phyloP scores from a whole-genome alignment of 768 basidiomycete genomes.

The Paxillus rubicundulus region DNA sequence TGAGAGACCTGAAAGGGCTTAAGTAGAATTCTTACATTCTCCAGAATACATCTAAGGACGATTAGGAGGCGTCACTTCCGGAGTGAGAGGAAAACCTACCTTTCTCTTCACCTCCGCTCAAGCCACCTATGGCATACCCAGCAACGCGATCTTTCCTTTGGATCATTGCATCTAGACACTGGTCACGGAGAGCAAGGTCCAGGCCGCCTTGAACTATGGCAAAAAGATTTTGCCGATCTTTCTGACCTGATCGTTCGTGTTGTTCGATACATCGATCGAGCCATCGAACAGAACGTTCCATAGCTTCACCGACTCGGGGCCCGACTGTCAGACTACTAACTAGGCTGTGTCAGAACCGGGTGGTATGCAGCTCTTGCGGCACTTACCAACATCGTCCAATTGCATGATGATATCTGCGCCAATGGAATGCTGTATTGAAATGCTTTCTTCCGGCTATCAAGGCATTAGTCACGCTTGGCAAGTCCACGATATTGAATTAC shows the following conservation, averaged over 20 bases:
- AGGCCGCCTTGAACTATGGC: constrained; percentile 92
- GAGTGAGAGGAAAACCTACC: constrained; percentile 40
- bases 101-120: constrained; percentile 92
- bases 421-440: constrained; percentile 85
- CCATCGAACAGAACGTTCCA: constrained; percentile 87
- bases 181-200: constrained; percentile 64
- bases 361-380: background rate
- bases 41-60: constrained; percentile 73
- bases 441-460: constrained; percentile 83
- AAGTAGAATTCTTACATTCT: constrained; percentile 55
- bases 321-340: constrained; percentile 81
- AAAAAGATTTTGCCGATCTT: constrained; percentile 75
- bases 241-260: constrained; percentile 67
- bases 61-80: constrained; percentile 6
- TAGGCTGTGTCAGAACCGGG: constrained; percentile 24
- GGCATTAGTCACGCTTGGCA: constrained; percentile 1
- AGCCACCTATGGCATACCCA: constrained; percentile 89
- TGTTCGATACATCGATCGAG: constrained; percentile 82
- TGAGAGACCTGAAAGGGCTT: constrained; percentile 8
- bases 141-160: constrained; percentile 70
- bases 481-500: constrained; percentile 39
- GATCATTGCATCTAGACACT: constrained; percentile 81
- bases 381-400: constrained; percentile 84
- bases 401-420: constrained; percentile 96
- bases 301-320: constrained; percentile 81